phyloP scores from a whole-genome alignment of 2,329 filamentous ascomycete genomes.

The Fusarium azukiicola region DNA sequence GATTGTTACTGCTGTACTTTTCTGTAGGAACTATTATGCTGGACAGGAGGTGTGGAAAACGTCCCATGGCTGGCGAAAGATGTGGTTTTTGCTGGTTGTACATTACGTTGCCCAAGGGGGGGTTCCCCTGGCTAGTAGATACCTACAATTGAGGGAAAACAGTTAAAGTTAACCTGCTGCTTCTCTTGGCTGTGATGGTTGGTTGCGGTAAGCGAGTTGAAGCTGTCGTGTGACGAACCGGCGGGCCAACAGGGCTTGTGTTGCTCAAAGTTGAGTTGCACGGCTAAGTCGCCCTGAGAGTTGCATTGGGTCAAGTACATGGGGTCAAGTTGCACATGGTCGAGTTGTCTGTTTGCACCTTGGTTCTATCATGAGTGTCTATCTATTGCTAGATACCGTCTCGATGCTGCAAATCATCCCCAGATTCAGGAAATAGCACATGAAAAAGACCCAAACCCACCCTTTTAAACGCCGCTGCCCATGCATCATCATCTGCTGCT shows the following conservation, averaged over 20 bases:
- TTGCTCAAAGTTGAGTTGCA: background rate
- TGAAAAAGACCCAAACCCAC: slow-evolving; percentile 22
- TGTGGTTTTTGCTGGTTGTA: slow-evolving; percentile 51
- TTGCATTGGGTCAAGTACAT: background rate
- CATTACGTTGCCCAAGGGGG: slow-evolving; percentile 46
- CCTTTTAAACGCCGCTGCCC: slow-evolving; percentile 49
- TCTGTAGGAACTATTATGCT: slow-evolving; percentile 53
- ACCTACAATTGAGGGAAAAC: slow-evolving; percentile 55
- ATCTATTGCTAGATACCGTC: background rate
- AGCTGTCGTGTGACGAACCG: background rate
- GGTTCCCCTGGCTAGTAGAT: slow-evolving; percentile 49
- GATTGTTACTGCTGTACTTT: slow-evolving; percentile 51
- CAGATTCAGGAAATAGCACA: background rate
- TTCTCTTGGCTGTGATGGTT: slow-evolving; percentile 19
- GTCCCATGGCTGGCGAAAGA: slow-evolving; percentile 41
- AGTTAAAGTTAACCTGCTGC: slow-evolving; percentile 47
- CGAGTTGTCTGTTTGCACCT: slow-evolving; percentile 6
- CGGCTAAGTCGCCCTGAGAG: background rate
- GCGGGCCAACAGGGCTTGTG: no score
- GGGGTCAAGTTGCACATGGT: background rate
- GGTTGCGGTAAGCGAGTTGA: background rate
- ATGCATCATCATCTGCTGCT: slow-evolving; percentile 28
- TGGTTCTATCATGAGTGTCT: background rate
- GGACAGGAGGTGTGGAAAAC: slow-evolving; percentile 38
- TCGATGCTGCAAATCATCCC: slow-evolving; percentile 1